Conservation (phyloP, 2,329 filamentous ascomycete species). For the Dactylellina cionopaga region DNA sequence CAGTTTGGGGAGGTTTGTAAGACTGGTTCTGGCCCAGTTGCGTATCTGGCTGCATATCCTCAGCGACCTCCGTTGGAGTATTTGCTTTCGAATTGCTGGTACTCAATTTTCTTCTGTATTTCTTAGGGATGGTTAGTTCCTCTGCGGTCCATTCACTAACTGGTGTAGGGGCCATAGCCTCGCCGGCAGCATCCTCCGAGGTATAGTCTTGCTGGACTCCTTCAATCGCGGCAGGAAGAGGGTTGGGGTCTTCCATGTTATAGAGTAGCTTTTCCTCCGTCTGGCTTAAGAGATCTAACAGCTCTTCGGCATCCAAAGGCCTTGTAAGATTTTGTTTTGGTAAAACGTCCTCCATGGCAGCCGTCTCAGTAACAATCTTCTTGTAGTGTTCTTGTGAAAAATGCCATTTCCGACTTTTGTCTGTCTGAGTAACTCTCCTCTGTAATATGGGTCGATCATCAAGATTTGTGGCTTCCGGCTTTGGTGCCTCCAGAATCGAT, state of each 20-base stretch:
- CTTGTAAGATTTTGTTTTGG: constrained; percentile 47
- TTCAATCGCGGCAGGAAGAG: constrained; percentile 11
- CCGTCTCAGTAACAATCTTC: constrained; percentile 36
- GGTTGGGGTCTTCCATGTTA: constrained; percentile 26
- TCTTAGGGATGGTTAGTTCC: constrained; percentile 21
- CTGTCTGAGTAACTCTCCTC: constrained; percentile 25
- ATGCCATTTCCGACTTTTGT: constrained; percentile 5
- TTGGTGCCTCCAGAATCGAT: constrained; percentile 1
- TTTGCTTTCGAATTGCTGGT: too few species aligned
- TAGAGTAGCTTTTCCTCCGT: constrained; percentile 44
- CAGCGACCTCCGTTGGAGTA: background rate
- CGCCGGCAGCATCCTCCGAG: background rate
- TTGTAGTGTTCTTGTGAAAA: constrained; percentile 29
- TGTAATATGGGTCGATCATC: constrained; percentile 33
- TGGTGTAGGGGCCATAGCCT: constrained; percentile 18
- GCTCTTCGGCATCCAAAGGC: constrained; percentile 45
- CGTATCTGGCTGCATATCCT: background rate
- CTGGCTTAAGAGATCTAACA: constrained; percentile 46
- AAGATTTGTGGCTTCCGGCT: background rate
- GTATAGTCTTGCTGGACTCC: background rate
- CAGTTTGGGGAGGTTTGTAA: constrained; percentile 15
- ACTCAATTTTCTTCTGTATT: constrained; percentile 25
- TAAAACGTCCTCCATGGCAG: constrained; percentile 32
- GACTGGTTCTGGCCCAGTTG: background rate
- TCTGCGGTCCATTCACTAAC: constrained; percentile 35